Conservation (phyloP, 257 asterid species). For the Vinca minor region DNA sequence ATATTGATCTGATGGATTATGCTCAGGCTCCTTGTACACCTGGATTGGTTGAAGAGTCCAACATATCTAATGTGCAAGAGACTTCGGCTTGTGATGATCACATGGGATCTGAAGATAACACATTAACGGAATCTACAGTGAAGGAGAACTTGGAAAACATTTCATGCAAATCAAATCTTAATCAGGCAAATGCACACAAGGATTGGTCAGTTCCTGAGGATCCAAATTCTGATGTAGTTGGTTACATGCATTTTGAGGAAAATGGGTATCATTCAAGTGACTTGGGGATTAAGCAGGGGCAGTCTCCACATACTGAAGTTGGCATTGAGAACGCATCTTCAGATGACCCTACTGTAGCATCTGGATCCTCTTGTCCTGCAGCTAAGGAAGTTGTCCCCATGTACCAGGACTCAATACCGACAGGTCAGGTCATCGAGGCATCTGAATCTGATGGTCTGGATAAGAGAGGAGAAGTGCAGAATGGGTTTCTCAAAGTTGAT, state of each 20-base stretch:
- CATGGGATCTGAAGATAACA: slow-evolving; percentile 55
- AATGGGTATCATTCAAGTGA: slow-evolving; percentile 34
- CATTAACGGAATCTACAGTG: slow-evolving; percentile 31
- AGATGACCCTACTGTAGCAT: slow-evolving; percentile 27
- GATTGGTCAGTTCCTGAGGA: slow-evolving; percentile 29
- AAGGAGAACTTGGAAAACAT: slow-evolving; percentile 26
- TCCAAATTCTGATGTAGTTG: slow-evolving; percentile 30
- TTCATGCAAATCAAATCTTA: slow-evolving; percentile 20
- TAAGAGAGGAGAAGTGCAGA: slow-evolving; percentile 19
- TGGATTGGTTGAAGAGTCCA: slow-evolving; percentile 73
- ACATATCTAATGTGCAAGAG: slow-evolving; percentile 64
- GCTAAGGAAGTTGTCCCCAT: slow-evolving; percentile 22
- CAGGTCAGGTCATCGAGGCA: slow-evolving; percentile 26
- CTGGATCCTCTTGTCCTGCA: slow-evolving; percentile 25
- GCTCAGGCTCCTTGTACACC: slow-evolving; percentile 96
- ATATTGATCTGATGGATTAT: slow-evolving; percentile 54
- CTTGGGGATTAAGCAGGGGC: slow-evolving; percentile 25
- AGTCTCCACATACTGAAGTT: slow-evolving; percentile 24
- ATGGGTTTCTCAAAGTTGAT: slow-evolving; percentile 22
- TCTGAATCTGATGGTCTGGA: slow-evolving; percentile 27
- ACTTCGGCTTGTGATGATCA: slow-evolving; percentile 80
- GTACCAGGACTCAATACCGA: slow-evolving; percentile 20
- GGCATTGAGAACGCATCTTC: slow-evolving; percentile 17
- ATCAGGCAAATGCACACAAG: slow-evolving; percentile 28
- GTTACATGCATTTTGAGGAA: slow-evolving; percentile 25